Conservation (phyloP, 257 asterid species). For the Scutellaria baicalensis region DNA sequence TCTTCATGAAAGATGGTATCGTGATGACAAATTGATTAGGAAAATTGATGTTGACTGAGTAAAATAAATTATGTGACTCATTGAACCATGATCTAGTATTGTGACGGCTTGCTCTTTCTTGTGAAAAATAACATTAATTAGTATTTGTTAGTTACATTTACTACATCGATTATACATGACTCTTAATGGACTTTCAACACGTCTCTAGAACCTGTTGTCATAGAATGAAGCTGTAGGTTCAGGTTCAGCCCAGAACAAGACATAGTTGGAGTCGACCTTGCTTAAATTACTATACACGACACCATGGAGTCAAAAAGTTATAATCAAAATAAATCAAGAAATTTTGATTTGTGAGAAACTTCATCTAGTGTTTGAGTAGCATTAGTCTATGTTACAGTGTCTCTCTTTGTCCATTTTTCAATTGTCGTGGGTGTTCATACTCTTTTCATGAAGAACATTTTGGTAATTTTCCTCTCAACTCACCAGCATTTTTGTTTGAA, state of each 20-base stretch:
- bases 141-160: background rate
- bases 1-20: background rate
- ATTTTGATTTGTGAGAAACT: background rate
- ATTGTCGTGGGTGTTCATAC: background rate
- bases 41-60: background rate
- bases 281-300: constrained; percentile 1
- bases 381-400: background rate
- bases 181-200: background rate
- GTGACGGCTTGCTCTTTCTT: too few relatives aligned
- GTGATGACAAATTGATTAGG: background rate
- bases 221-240: background rate
- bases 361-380: background rate
- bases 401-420: constrained; percentile 8
- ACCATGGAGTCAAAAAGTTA: background rate
- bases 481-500: constrained; percentile 25
- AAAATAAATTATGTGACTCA: background rate
- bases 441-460: background rate
- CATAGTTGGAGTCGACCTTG: background rate
- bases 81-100: too few relatives aligned
- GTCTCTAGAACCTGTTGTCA: background rate
- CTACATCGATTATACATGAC: background rate
- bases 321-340: background rate
- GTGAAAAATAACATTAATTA: background rate
- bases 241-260: background rate
- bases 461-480: constrained; percentile 9